Conservation (phyloP, 73 alveolate genomes). For the Tetrahymena malaccensis region DNA sequence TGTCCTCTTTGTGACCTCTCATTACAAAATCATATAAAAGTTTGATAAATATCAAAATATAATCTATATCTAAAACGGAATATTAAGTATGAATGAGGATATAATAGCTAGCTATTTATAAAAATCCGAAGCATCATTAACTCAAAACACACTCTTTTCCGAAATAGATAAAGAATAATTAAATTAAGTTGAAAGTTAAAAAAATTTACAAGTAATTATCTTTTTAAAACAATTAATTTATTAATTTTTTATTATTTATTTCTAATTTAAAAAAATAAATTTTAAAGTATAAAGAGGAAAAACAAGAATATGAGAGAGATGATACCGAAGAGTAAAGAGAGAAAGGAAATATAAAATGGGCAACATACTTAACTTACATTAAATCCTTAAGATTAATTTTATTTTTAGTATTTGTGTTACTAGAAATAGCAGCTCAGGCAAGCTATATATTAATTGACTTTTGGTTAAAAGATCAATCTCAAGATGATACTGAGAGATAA, state of each 20-base stretch:
- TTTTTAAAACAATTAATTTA: too few species aligned
- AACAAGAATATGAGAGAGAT: background rate
- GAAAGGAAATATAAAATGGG: background rate
- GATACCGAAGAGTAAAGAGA: background rate
- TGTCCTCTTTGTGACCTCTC: constrained; percentile 58
- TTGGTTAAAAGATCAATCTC: constrained; percentile 22
- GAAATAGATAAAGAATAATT: too few species aligned
- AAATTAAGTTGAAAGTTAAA: too few species aligned
- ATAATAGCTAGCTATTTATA: background rate
- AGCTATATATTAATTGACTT: constrained; percentile 11
- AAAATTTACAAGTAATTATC: too few species aligned
- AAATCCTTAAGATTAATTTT: background rate
- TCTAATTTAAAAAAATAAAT: too few species aligned
- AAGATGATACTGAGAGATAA: background rate
- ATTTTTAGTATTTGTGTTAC: background rate
- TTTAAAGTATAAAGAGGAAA: background rate
- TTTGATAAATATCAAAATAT: background rate
- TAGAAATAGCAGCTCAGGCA: background rate
- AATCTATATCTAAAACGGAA: background rate
- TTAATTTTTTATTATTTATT: too few species aligned
- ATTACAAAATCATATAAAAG: constrained; percentile 9
- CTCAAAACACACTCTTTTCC: too few species aligned
- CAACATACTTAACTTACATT: background rate
- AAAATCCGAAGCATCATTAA: too few species aligned
- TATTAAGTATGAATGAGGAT: constrained; percentile 41